Base-by-base conservation (phyloP, 495 filamentous ascomycete genomes). In the Neurospora tetraspora region DNA sequence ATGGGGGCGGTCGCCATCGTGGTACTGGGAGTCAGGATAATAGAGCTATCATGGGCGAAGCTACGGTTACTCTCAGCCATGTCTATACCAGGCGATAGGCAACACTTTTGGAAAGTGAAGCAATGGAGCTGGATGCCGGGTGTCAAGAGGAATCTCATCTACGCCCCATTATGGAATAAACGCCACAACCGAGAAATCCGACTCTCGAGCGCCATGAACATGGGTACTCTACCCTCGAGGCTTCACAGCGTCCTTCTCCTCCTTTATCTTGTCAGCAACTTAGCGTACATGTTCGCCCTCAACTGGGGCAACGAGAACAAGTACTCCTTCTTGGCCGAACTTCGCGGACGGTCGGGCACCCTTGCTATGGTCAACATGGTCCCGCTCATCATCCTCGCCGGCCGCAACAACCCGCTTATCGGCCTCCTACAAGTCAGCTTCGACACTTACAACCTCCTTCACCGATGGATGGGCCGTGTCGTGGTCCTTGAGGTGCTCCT, bases 391-490 rank as follows among this genome's bases (percentile, higher is more conserved):
- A 83, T 98, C 71, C 88, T 98, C 73, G 95, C 94, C 18, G 90
- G 93, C 27, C 90, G 95, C 76, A 98, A 98, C 83, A 98, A 97
- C 79, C 93, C 93, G 18, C 83, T 98, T n/a, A 97, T 97, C 74
- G 79, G 84, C 7, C 80, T 97, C 16, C 85, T 97, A 75, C 89
- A 89, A 37, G 89, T 98, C 81, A 95, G 93, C 80, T 99, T 97
- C 82, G 96, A 99, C 83, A 97, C 94, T 0, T 98, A 94, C 86
- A 98, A 98, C 80, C 85, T 98, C 37, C 82, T 98, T 38, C 96
- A 99, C 80, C 90, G 96, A 43, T 99, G 96, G 95, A 90, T 98
- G 71, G 96, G 95, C 31, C 91, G 96, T 23, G 90, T 97, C 31
- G 89, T 96, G 8, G 89, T 92, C 23, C 61, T 95, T 16, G 92